These are phyloP conservation scores for Cystobasidium sp. DNA, from an alignment of 1,284 basidiomycete genomes.

Conservation along the genomic window DNA sequence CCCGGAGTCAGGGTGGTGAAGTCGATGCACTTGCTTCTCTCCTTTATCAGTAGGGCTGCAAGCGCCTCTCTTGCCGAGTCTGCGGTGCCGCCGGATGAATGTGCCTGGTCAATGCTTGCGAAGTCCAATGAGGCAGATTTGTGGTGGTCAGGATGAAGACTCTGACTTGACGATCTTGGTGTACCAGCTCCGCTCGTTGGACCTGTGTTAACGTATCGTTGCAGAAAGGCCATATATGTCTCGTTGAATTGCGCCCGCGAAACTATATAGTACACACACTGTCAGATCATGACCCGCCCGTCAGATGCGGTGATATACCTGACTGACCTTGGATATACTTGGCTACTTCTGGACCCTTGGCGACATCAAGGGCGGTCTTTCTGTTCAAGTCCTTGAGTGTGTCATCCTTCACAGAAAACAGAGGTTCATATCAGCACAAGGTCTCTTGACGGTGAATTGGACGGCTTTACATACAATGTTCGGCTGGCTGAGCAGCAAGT, in stretches of 20 bases:
- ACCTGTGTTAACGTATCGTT: slow-evolving; percentile 54
- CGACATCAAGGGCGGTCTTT: slow-evolving; percentile 74
- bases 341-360: slow-evolving; percentile 65
- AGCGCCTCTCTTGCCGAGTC: slow-evolving; percentile 28
- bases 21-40: slow-evolving; percentile 35
- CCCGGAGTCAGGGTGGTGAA: slow-evolving; percentile 38
- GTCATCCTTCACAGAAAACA: slow-evolving; percentile 71
- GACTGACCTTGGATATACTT: slow-evolving; percentile 74
- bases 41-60: slow-evolving; percentile 17
- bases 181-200: slow-evolving; percentile 21
- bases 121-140: neutral
- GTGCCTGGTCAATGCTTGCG: slow-evolving; percentile 9
- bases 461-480: slow-evolving; percentile 33
- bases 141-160: neutral
- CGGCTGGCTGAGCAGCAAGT: slow-evolving; percentile 54
- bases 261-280: slow-evolving; percentile 61
- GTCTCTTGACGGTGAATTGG: neutral
- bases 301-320: neutral
- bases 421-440: neutral
- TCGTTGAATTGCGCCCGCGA: slow-evolving; percentile 78
- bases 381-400: slow-evolving; percentile 73
- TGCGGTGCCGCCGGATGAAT: neutral
- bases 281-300: slow-evolving; percentile 8
- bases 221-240: slow-evolving; percentile 72
- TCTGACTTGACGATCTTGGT: slow-evolving; percentile 7